Conservation (phyloP, 495 filamentous ascomycete species). For the Trichoderma erinaceum region DNA sequence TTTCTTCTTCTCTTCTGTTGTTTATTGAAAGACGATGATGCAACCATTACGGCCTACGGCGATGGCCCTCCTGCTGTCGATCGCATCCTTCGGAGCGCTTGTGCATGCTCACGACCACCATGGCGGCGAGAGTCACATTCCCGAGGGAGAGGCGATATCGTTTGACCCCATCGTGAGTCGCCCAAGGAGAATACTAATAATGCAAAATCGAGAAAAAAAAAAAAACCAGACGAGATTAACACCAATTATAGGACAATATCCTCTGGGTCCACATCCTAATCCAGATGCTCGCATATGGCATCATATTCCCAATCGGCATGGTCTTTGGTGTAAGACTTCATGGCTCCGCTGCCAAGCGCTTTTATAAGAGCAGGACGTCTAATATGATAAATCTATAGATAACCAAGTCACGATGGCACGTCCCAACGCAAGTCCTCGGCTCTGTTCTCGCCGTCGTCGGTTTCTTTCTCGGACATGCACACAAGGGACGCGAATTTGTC, state of each 20-base stretch:
- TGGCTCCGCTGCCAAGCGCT: neutral
- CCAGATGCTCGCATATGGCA: constrained; percentile 80
- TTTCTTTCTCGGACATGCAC: constrained; percentile 85
- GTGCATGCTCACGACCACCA: constrained; percentile 67
- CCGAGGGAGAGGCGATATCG: constrained; percentile 70
- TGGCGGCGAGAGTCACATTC: constrained; percentile 53
- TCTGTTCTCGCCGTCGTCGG: constrained; percentile 71
- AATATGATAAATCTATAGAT: constrained; percentile 52
- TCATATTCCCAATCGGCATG: constrained; percentile 93
- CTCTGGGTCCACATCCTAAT: constrained; percentile 92
- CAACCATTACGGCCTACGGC: neutral
- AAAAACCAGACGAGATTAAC: constrained; percentile 17
- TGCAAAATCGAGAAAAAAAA: neutral
- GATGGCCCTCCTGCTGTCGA: constrained; percentile 29
- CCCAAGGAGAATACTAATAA: neutral
- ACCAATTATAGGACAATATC: constrained; percentile 58
- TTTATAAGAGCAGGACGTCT: neutral
- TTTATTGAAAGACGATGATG: constrained; percentile 17
- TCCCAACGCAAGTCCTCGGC: constrained; percentile 75
- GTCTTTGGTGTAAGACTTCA: constrained; percentile 69
- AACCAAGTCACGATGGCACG: constrained; percentile 85
- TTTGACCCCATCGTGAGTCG: constrained; percentile 74
- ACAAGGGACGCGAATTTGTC: constrained; percentile 82
- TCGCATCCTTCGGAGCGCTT: constrained; percentile 17
- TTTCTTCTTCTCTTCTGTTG: neutral